Evolutionary conservation across 495 filamentous ascomycete species (phyloP), one percentile per base, ranked within the genome.

Genomic region (Apodospora peruviana): DNA sequence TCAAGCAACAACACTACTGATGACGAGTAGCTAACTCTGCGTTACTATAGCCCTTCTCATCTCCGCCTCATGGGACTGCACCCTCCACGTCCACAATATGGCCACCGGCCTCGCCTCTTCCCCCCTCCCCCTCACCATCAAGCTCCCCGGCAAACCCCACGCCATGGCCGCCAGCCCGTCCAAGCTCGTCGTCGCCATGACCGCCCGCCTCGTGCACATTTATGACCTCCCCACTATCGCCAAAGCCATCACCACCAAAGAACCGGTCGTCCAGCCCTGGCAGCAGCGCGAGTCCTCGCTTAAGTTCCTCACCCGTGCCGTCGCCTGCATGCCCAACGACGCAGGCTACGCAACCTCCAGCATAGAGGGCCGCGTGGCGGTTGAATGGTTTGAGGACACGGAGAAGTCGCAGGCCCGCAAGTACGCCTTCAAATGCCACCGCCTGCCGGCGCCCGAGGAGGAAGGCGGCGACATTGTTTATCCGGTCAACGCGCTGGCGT

Each of bases 341-440:
- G 85, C 82, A 4, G 93, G 93, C 0, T 98, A 96, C 65, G 90
- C 91, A 4, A 88, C 82, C 0, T 84, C 79, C 17, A 86, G 80
- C 52, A 96, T 98, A 62, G 93, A 98, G 60, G 93, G 93, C 12
- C 81, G 93, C 54, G 87, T 96, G 0, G 91, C 90, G 0, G 93
- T 98, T 1, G 93, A 98, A 61, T 97, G 91, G 87, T 96, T 97
- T 70, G 93, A 96, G 60, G 85, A 91, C 11, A 85, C 81, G 7
- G 72, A 81, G 24, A 83, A 87, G 59, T 90, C 87, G 3, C 89
- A 96, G 66, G 85, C 85, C 16, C 77, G 91, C 47, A 97, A 96
- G 59, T 98, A 96, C 72, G 93, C 93, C 9, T 98, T 98, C 76
- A 98, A 98, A 64, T 98, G 93, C 68, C 93, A 98, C 68, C 83